A percentile compares a stretch with the other conserved stretches of the same genome.
Conservation (phyloP, 441 rosid species). For the Monsonia emarginata region DNA sequence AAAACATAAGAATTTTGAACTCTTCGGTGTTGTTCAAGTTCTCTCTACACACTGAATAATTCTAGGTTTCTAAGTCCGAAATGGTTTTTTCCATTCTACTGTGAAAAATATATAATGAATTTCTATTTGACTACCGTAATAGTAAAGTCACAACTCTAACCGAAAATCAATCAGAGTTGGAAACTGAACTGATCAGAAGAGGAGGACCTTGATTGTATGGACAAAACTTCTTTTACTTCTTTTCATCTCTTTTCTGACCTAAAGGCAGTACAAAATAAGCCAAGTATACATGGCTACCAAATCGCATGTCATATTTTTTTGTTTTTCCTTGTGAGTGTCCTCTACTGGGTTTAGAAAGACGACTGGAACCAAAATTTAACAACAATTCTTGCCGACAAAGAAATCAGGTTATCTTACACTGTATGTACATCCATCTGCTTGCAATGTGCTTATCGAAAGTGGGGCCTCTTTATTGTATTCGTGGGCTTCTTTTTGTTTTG, state of each 20-base stretch:
- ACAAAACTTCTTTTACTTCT: not conserved
- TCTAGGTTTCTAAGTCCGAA: too few species aligned
- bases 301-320: not conserved
- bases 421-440: constrained; percentile 17
- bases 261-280: not conserved
- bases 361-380: not conserved
- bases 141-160: not conserved
- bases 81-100: too few species aligned
- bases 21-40: too few species aligned
- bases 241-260: not conserved
- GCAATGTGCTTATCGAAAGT: constrained; percentile 18
- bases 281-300: not conserved
- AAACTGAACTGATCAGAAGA: not conserved
- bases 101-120: not conserved
- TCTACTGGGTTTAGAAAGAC: not conserved
- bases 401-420: constrained; percentile 2
- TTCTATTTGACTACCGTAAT: not conserved
- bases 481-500: constrained; percentile 13
- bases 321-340: not conserved
- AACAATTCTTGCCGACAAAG: not conserved
- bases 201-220: not conserved
- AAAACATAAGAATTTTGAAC: too few species aligned
- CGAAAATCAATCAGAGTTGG: not conserved
- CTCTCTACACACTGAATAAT: too few species aligned
- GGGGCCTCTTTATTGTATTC: constrained; percentile 8